Base-by-base conservation (phyloP, 2,329 filamentous ascomycete species). In the Aspergillus japonicus region DNA sequence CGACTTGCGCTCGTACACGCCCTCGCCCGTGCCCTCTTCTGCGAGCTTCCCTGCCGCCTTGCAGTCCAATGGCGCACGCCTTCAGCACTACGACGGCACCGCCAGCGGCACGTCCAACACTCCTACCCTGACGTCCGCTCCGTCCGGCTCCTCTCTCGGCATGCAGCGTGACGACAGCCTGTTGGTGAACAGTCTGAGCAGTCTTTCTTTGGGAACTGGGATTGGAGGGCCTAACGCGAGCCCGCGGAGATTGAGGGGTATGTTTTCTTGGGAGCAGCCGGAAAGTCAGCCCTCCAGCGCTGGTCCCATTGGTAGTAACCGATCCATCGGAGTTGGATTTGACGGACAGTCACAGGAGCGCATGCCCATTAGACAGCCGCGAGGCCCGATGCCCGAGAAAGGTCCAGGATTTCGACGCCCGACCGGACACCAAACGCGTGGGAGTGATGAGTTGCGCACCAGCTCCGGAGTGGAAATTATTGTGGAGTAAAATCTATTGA, bases 1-100 rank as follows among this genome's bases (percentile, higher is more conserved):
- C 39, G 95, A 99, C 73, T 81, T 99, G 64, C 90, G 94, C 65
- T 96, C 93, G 1, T 96, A 96, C 78, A 97, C 93, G 16, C 94
- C 94, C 11, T 98, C 94, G 68, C 94, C 95, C 5, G 94, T 91
- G 3, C 89, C 89, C 7, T 96, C 95, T 12, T 92, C 91, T 19
- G 91, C 91, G 5, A 96, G 92, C 80, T 96, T 96, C 73, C 88
- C 91, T 57, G 86, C 86, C 64, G 85, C 83, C 61, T 80, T 91
- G 53, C 82, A 82, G 69, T 82, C 84, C 64, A 88, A 87, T 66
- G 84, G 87, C 57, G 80, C 85, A 50, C 83, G 86, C 57, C 84
- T 88, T 64, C 83, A 84, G 62, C 70, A 73, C 50, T 84, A 86
- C 60, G 84, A 88, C 66, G 81, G 81, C 63, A 75, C 79, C 12